Evolutionary conservation across 2,329 filamentous ascomycete genomes (phyloP), one percentile per base, ranked within the genome.

Genomic region (Aspergillus flavus): DNA sequence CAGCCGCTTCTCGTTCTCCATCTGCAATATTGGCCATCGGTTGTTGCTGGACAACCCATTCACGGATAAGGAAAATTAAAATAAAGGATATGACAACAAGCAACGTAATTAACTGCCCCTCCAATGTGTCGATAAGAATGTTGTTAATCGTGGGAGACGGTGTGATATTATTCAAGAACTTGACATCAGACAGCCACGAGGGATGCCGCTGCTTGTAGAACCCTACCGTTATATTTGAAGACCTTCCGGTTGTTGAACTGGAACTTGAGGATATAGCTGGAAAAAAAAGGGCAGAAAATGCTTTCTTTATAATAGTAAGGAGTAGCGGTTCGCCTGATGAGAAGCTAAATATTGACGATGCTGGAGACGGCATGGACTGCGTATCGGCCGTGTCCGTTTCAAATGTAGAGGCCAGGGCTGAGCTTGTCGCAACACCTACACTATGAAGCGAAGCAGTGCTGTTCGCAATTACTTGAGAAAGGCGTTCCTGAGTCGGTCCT

Each of bases 11-110:
- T 64, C 77, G 83, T 72, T 75, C 80, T 11, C 73, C 76, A 67
- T 78, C 89, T 0, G 88, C 90, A 82, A 95, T 89, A 71, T 96
- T 96, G 69, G 95, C 90, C 67, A 94, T 90, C 6, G 94, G 95
- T 74, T 99, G 95, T 76, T 99, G 95, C 76, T 99, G 95, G 11
- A 99, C 93, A 57, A 99, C 95, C 86, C 97, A 99, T 80, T 99
- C 95, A 54, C 96, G 85, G 54, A 99, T 97, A 4, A 99, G 81
- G 69, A 99, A 99, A 48, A 99, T 89, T n/a, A 99, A 82, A 63
- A 99, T 97, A 77, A 98, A 99, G 62, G 91, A 93, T 52, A 97
- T 86, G 9, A 99, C 94, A 57, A 98, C 92, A 12, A 96, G 81
- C 6, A 97, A 81, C 0, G 94, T 99, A 69, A 99, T 97, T 55